These are phyloP conservation scores for Diaporthe sp. DNA, from an alignment of 2,329 filamentous ascomycete genomes.

Conservation along the genomic window DNA sequence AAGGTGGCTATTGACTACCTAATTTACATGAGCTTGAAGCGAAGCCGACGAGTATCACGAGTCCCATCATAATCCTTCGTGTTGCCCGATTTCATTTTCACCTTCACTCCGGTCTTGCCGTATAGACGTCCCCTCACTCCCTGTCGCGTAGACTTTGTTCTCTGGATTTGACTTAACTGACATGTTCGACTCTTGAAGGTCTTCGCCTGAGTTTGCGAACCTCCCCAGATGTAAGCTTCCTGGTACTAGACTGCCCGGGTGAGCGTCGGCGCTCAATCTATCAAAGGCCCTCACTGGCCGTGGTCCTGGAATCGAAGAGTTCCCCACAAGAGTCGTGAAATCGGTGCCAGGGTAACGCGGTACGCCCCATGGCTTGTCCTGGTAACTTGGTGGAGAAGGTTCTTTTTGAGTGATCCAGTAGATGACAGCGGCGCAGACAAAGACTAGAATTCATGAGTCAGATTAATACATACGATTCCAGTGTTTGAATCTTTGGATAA, in stretches of 20 bases:
- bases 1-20: neutral
- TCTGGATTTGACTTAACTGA: slow-evolving; percentile 4
- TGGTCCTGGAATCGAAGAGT: neutral
- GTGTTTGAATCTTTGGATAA: neutral
- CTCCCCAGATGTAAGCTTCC: slow-evolving; percentile 1
- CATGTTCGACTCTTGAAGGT: neutral
- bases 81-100: neutral
- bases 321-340: slow-evolving; percentile 6
- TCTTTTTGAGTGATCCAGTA: slow-evolving; percentile 19
- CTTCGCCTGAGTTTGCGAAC: neutral
- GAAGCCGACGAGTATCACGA: neutral
- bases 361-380: slow-evolving; percentile 7
- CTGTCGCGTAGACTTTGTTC: neutral
- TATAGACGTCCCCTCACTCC: neutral
- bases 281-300: neutral
- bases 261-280: neutral
- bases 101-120: neutral
- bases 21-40: neutral
- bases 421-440: slow-evolving; percentile 6
- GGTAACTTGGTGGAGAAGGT: neutral
- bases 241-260: slow-evolving; percentile 1
- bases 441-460: neutral
- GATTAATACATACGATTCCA: neutral
- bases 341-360: neutral
- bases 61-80: neutral